phyloP scores from a whole-genome alignment of 2,329 filamentous ascomycete species.

The Sporothrix protearum region DNA sequence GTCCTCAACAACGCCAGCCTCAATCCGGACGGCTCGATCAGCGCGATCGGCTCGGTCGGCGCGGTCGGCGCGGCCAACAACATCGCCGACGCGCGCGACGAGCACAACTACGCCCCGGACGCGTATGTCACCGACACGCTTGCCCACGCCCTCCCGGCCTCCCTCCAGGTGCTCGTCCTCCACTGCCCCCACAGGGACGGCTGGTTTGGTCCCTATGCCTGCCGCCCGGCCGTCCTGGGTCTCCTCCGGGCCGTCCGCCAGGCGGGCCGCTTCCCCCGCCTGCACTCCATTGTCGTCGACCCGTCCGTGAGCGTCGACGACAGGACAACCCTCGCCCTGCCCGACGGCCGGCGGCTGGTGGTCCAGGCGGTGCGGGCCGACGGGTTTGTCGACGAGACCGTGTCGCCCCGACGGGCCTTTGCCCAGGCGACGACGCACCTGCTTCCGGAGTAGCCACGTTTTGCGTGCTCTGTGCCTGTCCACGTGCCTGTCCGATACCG shows the following conservation, averaged over 20 bases:
- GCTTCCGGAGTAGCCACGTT: not conserved
- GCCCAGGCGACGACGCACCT: not conserved
- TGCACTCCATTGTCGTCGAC: not conserved
- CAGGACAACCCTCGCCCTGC: not conserved
- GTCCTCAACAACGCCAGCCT: not conserved
- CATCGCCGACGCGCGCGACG: not conserved
- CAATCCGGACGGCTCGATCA: not conserved
- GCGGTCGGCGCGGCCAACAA: too few species aligned
- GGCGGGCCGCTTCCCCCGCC: not conserved
- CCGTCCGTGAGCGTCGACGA: not conserved
- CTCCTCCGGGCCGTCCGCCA: not conserved
- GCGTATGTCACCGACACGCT: not conserved
- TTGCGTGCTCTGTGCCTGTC: too few species aligned
- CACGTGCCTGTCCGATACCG: too few species aligned
- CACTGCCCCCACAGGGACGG: not conserved
- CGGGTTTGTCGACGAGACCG: not conserved
- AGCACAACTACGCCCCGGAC: not conserved
- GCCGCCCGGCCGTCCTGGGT: not conserved
- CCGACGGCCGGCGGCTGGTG: not conserved
- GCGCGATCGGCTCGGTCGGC: too few species aligned
- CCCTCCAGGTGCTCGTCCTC: not conserved
- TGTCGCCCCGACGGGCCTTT: not conserved
- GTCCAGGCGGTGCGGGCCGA: not conserved
- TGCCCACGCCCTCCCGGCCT: not conserved
- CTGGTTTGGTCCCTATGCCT: not conserved